Percentiles rank a stretch among this genome's conserved stretches.
Evolutionary conservation across 2,329 filamentous ascomycete species (phyloP).

Genomic region (Coniella lustricola): DNA sequence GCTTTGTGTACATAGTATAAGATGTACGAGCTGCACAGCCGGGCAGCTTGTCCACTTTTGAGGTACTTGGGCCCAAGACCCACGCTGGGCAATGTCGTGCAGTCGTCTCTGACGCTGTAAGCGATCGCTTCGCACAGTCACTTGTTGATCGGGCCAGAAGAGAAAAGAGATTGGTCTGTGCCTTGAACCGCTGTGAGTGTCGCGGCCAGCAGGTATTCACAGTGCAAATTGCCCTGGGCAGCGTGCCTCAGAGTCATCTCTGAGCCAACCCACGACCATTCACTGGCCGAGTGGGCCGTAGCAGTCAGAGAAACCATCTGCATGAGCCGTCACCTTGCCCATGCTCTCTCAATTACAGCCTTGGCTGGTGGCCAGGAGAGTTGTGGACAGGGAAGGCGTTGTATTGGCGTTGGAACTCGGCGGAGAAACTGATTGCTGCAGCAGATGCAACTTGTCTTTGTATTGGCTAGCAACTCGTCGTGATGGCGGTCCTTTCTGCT

Average conservation of each 20-base stretch:
- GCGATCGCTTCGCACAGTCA: background rate
- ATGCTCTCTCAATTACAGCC: too few relatives aligned
- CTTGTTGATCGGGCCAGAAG: background rate
- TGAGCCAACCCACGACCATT: background rate
- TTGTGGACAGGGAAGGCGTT: too few relatives aligned
- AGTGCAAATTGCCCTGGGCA: too few relatives aligned
- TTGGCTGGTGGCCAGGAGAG: too few relatives aligned
- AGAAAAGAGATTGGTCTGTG: background rate
- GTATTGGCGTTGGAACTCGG: background rate
- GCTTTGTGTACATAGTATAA: background rate
- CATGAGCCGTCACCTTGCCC: too few relatives aligned
- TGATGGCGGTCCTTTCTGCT: background rate
- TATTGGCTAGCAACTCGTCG: background rate
- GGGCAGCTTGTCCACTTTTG: background rate
- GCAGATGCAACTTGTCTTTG: background rate
- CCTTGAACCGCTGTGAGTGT: too few relatives aligned
- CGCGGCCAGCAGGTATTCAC: too few relatives aligned
- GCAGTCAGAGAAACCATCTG: too few relatives aligned
- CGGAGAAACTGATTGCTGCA: background rate
- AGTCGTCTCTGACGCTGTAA: background rate
- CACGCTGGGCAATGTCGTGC: constrained; percentile 3
- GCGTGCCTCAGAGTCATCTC: too few relatives aligned
- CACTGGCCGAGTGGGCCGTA: background rate
- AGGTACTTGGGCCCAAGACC: background rate
- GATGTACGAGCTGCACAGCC: too few relatives aligned